Conservation (phyloP, 2,329 filamentous ascomycete genomes). For the Exophiala spinifera region DNA sequence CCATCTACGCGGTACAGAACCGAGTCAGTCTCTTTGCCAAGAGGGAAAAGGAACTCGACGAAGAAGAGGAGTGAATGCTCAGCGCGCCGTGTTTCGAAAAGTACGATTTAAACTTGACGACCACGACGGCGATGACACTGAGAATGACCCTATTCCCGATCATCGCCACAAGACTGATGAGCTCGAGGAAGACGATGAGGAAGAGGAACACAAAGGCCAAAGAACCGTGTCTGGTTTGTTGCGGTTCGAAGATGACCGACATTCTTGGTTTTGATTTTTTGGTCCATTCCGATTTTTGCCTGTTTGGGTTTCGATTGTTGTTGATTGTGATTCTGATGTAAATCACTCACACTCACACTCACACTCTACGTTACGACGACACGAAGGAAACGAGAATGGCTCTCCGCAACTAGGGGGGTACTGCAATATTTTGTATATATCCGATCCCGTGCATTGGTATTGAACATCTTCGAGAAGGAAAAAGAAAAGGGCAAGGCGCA, state of each 20-base stretch:
- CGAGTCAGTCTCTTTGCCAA: constrained; percentile 32
- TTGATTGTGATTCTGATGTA: neutral
- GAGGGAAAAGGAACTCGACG: constrained; percentile 30
- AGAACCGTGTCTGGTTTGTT: constrained; percentile 17
- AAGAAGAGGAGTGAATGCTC: constrained; percentile 32
- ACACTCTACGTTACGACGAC: no score
- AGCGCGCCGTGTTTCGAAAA: neutral
- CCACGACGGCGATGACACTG: no score
- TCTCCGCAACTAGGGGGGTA: no score
- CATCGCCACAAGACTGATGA: neutral
- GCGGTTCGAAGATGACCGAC: constrained; percentile 17
- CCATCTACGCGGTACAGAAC: constrained; percentile 37
- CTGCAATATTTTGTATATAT: no score
- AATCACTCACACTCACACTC: neutral
- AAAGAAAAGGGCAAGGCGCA: no score
- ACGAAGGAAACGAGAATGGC: no score
- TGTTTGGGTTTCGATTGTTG: no score
- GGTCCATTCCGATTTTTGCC: no score
- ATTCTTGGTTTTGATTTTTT: constrained; percentile 26
- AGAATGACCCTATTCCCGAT: neutral
- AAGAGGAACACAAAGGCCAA: constrained; percentile 1
- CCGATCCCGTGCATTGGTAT: no score
- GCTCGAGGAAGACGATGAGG: neutral
- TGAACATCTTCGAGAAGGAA: no score
- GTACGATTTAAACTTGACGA: constrained; percentile 21